Evolutionary conservation across 345 rosid genomes (phyloP).

Genomic region (Linum tenue): DNA sequence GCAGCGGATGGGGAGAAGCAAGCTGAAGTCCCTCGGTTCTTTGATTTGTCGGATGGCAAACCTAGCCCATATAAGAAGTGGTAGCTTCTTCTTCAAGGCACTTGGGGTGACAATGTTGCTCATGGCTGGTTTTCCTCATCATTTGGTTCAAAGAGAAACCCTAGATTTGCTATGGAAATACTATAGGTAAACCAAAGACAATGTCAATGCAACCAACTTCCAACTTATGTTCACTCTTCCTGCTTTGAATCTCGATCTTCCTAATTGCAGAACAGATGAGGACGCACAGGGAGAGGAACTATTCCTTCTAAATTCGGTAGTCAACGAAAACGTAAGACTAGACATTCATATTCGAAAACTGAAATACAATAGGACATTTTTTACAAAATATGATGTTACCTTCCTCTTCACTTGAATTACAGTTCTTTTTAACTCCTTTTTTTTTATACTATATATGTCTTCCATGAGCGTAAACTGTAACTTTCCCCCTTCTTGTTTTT

Average conservation of each 20-base stretch:
- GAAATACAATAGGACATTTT: no score
- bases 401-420: background rate
- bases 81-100: constrained; percentile 66
- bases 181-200: constrained; percentile 30
- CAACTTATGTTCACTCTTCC: background rate
- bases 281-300: constrained; percentile 42
- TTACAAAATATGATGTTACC: no score
- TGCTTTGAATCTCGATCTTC: background rate
- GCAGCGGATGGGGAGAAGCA: constrained; percentile 60
- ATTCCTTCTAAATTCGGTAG: constrained; percentile 25
- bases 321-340: constrained; percentile 24
- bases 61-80: constrained; percentile 36
- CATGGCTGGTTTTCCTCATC: constrained; percentile 56
- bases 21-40: constrained; percentile 54
- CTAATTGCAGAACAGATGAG: constrained; percentile 36
- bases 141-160: constrained; percentile 44
- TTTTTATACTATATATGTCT: background rate
- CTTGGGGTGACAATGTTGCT: constrained; percentile 48
- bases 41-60: constrained; percentile 40
- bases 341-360: background rate
- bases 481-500: background rate
- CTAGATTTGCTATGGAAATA: constrained; percentile 47
- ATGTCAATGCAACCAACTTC: background rate
- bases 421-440: background rate
- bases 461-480: no score